Evolutionary conservation across 176 grass and related monocot species (phyloP), one percentile per base, ranked within the genome.

Genomic region (Cymbopogon citratus): DNA sequence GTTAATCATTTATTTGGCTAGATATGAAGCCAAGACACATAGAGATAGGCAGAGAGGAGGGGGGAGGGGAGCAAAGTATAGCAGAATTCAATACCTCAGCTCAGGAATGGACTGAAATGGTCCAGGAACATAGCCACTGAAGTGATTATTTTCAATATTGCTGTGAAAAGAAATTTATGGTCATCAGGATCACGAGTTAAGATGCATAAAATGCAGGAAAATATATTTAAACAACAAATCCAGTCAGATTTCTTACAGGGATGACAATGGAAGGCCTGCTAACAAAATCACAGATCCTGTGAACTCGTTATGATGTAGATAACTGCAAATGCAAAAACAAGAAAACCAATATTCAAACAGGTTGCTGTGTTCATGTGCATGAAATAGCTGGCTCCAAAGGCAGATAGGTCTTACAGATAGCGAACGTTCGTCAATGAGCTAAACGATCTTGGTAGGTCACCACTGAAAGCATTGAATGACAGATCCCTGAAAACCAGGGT

Each of bases 61-160:
- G 26, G 29, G 28, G 39, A n/a, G 1, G 18, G 7, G 29, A 18
- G 18, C 0, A 65, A 79, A 48, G 61, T 72, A 41, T 49, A 73
- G 56, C 35, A 79, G 9, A 70, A 67, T 67, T 76, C 24, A 77
- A 64, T 84, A 97, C 95, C 90, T 88, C 74, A 94, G 77, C 62
- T 97, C 79, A 66, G 75, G 81, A 87, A 94, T 92, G 71, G 89
- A 90, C 84, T 90, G 79, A 60, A 97, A 94, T 74, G 89, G 72
- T 65, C 78, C 86, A n/a, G 95, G 95, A 69, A 97, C 81, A 81
- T 94, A 97, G 71, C 95, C 92, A 83, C 84, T 94, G 66, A 97
- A 97, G 76, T 87, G 71, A 86, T 97, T 94, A 72, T 92, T 89
- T 90, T 90, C 87, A 76, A 97, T 92, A 71, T 94, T 91, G n/a